phyloP scores from a whole-genome alignment of 2,329 filamentous ascomycete species.

The Didymella exigua region DNA sequence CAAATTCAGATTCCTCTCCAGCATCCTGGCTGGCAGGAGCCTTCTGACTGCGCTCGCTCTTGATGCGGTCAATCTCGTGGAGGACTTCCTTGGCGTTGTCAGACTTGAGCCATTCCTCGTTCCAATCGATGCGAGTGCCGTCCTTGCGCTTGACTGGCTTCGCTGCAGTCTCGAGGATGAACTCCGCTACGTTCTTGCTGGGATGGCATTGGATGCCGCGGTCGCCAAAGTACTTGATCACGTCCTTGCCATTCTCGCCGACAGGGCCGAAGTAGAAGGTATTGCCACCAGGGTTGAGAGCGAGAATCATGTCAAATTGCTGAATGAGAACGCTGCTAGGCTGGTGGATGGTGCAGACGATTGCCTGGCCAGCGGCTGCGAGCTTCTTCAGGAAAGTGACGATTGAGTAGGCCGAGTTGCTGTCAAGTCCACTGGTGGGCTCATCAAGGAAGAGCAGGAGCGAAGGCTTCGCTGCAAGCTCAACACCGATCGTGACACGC shows the following conservation, averaged over 20 bases:
- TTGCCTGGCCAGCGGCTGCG: conserved; percentile 69
- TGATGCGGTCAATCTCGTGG: conserved; percentile 69
- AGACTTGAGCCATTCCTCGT: conserved; percentile 73
- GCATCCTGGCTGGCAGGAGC: conserved; percentile 34
- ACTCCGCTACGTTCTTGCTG: conserved; percentile 69
- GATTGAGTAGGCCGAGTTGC: conserved; percentile 71
- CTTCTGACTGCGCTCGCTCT: conserved; percentile 60
- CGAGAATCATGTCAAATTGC: conserved; percentile 75
- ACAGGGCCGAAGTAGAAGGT: conserved; percentile 77
- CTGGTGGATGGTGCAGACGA: conserved; percentile 77
- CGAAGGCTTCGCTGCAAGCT: conserved; percentile 65
- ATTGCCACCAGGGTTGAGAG: conserved; percentile 70
- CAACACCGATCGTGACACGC: conserved; percentile 74
- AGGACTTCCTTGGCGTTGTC: conserved; percentile 64
- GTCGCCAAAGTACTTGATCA: conserved; percentile 71
- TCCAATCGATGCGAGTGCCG: conserved; percentile 70
- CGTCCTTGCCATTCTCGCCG: conserved; percentile 67
- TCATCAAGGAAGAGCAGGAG: conserved; percentile 74
- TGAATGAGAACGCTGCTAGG: conserved; percentile 72
- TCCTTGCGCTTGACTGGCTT: conserved; percentile 60
- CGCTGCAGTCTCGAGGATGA: conserved; percentile 69
- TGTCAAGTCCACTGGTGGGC: conserved; percentile 73
- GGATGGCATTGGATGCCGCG: conserved; percentile 70
- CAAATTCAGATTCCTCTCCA: conserved; percentile 61
- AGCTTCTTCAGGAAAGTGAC: conserved; percentile 72